A percentile compares a stretch with the other conserved stretches of the same genome.
Conservation (phyloP, 768 basidiomycete species). For the Gelatoporia subvermispora region DNA sequence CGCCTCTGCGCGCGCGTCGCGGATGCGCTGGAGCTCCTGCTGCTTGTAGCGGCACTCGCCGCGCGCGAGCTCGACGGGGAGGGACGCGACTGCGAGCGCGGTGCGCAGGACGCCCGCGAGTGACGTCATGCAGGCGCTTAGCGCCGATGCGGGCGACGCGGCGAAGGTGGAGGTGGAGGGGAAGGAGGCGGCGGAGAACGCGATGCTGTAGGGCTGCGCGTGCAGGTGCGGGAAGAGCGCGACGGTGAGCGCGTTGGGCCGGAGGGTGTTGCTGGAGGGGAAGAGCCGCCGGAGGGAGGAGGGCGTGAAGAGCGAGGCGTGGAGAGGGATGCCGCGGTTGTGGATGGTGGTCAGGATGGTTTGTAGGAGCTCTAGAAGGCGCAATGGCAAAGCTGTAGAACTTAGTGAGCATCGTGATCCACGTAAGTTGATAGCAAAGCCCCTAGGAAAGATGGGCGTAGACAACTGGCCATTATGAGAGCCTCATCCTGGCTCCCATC, state of each 20-base stretch:
- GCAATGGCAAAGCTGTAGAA: slow-evolving; percentile 40
- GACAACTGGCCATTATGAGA: no score
- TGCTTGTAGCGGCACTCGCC: slow-evolving; percentile 67
- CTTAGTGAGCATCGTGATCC: no score
- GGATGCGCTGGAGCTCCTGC: slow-evolving; percentile 51
- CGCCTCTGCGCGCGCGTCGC: slow-evolving; percentile 63
- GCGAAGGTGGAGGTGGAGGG: slow-evolving; percentile 14
- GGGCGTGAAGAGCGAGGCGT: slow-evolving; percentile 41
- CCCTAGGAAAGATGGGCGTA: no score
- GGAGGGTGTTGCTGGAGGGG: slow-evolving; percentile 39
- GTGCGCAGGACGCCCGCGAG: slow-evolving; percentile 10
- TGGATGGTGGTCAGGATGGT: slow-evolving; percentile 40
- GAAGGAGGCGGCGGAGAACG: slow-evolving; percentile 12
- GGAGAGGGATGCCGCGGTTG: slow-evolving; percentile 41
- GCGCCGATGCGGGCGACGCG: slow-evolving; percentile 9
- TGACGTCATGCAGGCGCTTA: slow-evolving; percentile 3
- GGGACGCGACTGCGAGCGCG: slow-evolving; percentile 26
- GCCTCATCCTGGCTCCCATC: no score
- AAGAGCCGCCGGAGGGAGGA: slow-evolving; percentile 46
- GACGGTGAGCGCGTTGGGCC: slow-evolving; percentile 45
- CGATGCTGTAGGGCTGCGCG: slow-evolving; percentile 23
- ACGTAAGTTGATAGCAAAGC: no score
- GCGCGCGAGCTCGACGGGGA: slow-evolving; percentile 58
- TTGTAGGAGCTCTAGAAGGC: slow-evolving; percentile 32
- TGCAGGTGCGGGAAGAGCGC: slow-evolving; percentile 66